Conservation (phyloP, 805 yeast genomes). For the Torulaspora gathmanii region DNA sequence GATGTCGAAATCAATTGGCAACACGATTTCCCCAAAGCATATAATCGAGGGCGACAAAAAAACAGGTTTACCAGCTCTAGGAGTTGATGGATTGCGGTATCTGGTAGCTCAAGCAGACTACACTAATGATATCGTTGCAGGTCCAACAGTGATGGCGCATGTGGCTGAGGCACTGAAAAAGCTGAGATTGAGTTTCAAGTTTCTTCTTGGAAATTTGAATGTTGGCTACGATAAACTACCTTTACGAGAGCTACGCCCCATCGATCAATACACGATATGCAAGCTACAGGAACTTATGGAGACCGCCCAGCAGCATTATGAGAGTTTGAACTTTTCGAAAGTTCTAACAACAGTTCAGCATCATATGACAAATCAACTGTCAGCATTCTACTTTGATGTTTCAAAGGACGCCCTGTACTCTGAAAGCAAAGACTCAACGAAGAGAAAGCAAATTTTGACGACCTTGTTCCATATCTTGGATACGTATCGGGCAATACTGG, state of each 20-base stretch:
- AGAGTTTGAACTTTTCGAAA: slow-evolving; percentile 59
- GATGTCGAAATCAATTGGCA: slow-evolving; percentile 93
- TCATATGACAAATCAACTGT: slow-evolving; percentile 69
- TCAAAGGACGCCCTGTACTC: slow-evolving; percentile 84
- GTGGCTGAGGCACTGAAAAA: slow-evolving; percentile 80
- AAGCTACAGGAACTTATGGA: slow-evolving; percentile 47
- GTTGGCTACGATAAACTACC: slow-evolving; percentile 40
- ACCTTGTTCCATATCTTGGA: slow-evolving; percentile 57
- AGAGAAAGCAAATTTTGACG: slow-evolving; percentile 48
- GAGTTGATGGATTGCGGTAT: slow-evolving; percentile 85
- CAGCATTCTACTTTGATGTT: slow-evolving; percentile 81
- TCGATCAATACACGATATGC: slow-evolving; percentile 63
- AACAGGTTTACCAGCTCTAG: slow-evolving; percentile 55
- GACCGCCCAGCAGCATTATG: slow-evolving; percentile 44
- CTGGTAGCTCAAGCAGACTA: slow-evolving; percentile 90
- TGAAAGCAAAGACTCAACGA: slow-evolving; percentile 43
- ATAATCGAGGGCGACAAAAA: slow-evolving; percentile 58
- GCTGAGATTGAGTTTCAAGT: slow-evolving; percentile 74
- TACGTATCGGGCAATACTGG: slow-evolving; percentile 59
- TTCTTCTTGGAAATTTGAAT: slow-evolving; percentile 70
- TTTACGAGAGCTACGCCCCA: slow-evolving; percentile 37
- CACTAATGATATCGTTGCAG: slow-evolving; percentile 71
- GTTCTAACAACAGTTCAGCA: slow-evolving; percentile 63
- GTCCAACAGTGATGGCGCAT: slow-evolving; percentile 65
- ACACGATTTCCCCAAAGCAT: slow-evolving; percentile 63